Evolutionary conservation across 257 asterid genomes (phyloP).

Genomic region (Forsythia viridissima): DNA sequence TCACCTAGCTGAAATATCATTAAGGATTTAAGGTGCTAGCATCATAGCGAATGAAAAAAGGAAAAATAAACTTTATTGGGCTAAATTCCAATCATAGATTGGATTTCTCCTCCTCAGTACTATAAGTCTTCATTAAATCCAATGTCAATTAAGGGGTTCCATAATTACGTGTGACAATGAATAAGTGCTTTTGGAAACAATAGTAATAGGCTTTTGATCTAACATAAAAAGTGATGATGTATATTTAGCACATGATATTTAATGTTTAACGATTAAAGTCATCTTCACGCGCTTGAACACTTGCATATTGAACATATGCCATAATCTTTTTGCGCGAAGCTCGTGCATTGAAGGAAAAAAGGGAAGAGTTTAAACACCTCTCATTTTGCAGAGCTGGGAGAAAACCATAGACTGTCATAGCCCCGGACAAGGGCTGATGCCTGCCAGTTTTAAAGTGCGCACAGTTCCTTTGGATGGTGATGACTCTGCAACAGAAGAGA

Average conservation of each 20-base stretch:
- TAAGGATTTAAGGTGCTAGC: background rate
- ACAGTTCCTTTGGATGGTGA: constrained; percentile 65
- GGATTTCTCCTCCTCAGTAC: background rate
- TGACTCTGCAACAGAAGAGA: constrained; percentile 64
- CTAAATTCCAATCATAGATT: background rate
- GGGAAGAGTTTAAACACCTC: background rate
- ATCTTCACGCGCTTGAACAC: no score
- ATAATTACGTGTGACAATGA: background rate
- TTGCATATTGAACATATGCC: background rate
- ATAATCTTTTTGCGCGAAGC: background rate
- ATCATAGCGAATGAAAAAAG: background rate
- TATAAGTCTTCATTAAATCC: background rate
- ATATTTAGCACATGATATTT: background rate
- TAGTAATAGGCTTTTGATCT: background rate
- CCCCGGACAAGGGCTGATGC: constrained; percentile 87
- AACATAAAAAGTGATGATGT: background rate
- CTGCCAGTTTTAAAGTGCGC: constrained; percentile 78
- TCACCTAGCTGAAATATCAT: background rate
- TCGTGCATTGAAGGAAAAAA: background rate
- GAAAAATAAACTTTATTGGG: no score
- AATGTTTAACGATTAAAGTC: no score
- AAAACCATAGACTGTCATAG: constrained; percentile 84
- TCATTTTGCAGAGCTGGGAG: constrained; percentile 69
- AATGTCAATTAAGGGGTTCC: background rate
- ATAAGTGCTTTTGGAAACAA: background rate